Conservation (phyloP, 371 early-diverging fungal species). For the Circinella umbellata region DNA sequence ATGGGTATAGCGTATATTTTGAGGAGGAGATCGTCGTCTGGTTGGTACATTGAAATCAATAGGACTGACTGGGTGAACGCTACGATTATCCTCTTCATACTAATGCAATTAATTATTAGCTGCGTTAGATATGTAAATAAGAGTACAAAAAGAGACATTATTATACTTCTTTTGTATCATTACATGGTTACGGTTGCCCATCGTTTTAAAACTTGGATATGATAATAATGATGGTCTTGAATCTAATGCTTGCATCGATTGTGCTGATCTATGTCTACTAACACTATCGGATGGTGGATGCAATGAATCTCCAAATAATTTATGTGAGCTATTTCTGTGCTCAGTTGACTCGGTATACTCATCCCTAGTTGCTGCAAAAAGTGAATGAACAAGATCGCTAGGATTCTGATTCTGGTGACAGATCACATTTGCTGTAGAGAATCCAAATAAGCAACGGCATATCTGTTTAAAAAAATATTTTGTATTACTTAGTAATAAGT, state of each 20-base stretch:
- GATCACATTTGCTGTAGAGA: conserved; percentile 40
- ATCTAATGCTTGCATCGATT: conserved; percentile 8
- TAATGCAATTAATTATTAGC: not conserved
- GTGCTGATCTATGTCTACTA: not conserved
- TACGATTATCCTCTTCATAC: conserved; percentile 23
- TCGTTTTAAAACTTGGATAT: conserved; percentile 1
- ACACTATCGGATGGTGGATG: conserved; percentile 10
- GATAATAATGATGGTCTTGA: conserved; percentile 4
- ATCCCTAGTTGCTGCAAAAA: conserved; percentile 40
- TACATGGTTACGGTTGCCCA: conserved; percentile 8
- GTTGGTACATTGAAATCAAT: conserved; percentile 38
- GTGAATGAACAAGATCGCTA: conserved; percentile 35
- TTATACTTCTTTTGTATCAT: not conserved
- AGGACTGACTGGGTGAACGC: conserved; percentile 45
- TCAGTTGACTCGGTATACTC: conserved; percentile 11
- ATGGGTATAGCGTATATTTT: conserved; percentile 16
- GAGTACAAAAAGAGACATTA: too few relatives aligned
- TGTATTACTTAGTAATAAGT: too few relatives aligned
- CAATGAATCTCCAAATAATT: not conserved
- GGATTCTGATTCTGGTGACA: conserved; percentile 36
- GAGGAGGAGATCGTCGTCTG: conserved; percentile 15
- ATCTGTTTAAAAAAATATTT: conserved; percentile 24
- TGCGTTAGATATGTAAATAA: too few relatives aligned
- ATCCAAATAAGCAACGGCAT: conserved; percentile 47
- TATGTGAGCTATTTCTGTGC: conserved; percentile 6